Base-by-base conservation (phyloP, 139 green algal genomes). In the Closterium sp. region DNA sequence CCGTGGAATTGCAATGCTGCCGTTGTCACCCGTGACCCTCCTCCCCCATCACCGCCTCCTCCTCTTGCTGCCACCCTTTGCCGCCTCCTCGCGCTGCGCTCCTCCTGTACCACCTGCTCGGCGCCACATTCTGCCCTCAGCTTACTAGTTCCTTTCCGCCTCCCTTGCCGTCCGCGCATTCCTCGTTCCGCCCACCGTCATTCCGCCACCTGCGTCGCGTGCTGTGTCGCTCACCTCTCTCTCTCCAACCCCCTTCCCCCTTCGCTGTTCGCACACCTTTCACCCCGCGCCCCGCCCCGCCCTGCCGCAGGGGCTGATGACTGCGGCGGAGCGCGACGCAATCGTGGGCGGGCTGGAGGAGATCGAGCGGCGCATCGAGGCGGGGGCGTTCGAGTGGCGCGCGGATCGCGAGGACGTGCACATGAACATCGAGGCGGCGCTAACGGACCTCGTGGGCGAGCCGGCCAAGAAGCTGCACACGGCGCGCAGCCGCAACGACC, bases 381-480 rank as follows among this genome's bases (percentile, higher is more conserved):
- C 30, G n/a, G 93, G 93, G 9, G 1, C 42, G 27, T 95, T 95
- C 84, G 38, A 70, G 29, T 95, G 93, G 93, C 87, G 91, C 13
- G 42, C 87, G 31, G 93, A 95, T 38, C 42, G 93, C 19, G 93
- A 95, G 85, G 93, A 95, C 87, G 93, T 95, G 29, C 93, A 95
- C 87, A 95, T 95, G 93, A 95, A 95, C 87, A 73, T 95, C 29
- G 93, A 95, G 73, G 91, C 91, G n/a, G 89, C 93, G 32, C 87
- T 95, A 13, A 95, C 70, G 13, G 93, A 95, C 19, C 62, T 90
- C 29, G 89, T 95, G 4, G 93, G 93, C 27, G 93, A 95, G 88
- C 93, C 94, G 11, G 94, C 87, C 38, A 98, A 97, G 88, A 99
- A 99, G 96, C 97, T 99, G 92, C 98, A 99, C 95, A 99, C 98